Evolutionary conservation across 2,329 filamentous ascomycete genomes (phyloP).

Genomic region (Chaetomium sp.): DNA sequence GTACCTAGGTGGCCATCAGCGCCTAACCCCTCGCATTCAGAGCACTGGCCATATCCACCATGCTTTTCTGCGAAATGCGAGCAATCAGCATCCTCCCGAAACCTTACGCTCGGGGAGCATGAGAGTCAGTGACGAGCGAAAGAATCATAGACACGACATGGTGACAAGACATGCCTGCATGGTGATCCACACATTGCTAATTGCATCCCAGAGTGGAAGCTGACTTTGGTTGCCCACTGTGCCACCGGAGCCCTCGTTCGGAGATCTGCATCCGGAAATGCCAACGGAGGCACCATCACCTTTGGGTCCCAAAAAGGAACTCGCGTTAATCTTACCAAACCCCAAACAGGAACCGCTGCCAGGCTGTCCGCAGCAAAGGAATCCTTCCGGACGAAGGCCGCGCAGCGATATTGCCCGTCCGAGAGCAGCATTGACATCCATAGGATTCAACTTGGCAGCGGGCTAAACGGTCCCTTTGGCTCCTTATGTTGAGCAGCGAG

Average conservation of each 20-base stretch:
- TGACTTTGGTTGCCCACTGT: not conserved
- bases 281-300: not conserved
- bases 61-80: not conserved
- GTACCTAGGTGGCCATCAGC: constrained; percentile 6
- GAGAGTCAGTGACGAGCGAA: not conserved
- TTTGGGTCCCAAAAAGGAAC: constrained; percentile 2
- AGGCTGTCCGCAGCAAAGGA: not conserved
- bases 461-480: not conserved
- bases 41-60: constrained; percentile 9
- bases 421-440: constrained; percentile 1
- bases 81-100: not conserved
- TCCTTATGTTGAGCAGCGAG: not conserved
- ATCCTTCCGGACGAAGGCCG: not conserved
- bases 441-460: constrained; percentile 2
- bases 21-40: not conserved
- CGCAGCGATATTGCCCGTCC: not conserved
- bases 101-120: not conserved
- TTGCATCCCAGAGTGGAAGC: not conserved
- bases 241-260: not conserved
- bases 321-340: not conserved
- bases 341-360: constrained; percentile 10
- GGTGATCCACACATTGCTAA: not conserved
- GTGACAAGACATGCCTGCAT: not conserved
- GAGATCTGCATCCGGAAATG: constrained; percentile 15
- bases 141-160: not conserved